Conservation (phyloP, 116 monocot genomes). For the Posidonia oceanica region DNA sequence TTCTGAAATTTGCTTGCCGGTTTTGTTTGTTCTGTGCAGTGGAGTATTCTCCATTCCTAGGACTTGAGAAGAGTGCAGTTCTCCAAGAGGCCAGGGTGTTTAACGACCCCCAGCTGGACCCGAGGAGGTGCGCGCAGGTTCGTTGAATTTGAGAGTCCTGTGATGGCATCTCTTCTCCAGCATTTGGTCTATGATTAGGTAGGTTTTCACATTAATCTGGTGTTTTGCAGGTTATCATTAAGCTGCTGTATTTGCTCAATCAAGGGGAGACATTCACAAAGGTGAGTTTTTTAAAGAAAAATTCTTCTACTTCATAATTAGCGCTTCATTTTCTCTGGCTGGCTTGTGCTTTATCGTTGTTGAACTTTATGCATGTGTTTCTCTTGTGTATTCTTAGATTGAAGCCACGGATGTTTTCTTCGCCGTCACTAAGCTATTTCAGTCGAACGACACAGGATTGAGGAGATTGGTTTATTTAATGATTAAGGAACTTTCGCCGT, state of each 20-base stretch:
- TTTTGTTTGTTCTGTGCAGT: slow-evolving; percentile 8
- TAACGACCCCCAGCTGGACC: slow-evolving; percentile 90
- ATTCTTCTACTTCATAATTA: neutral
- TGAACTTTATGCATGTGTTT: neutral
- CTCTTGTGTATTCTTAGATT: slow-evolving; percentile 23
- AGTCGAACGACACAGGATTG: slow-evolving; percentile 84
- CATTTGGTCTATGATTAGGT: neutral
- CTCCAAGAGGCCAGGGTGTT: slow-evolving; percentile 97
- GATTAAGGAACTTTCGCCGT: slow-evolving; percentile 97
- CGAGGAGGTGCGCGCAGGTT: slow-evolving; percentile 91
- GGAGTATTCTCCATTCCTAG: slow-evolving; percentile 88
- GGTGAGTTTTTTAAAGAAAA: slow-evolving; percentile 23
- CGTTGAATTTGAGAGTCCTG: neutral
- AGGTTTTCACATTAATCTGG: neutral
- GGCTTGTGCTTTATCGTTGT: neutral
- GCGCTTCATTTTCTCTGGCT: neutral
- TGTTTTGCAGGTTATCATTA: slow-evolving; percentile 71
- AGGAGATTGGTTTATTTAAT: slow-evolving; percentile 98
- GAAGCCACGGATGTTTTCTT: slow-evolving; percentile 98
- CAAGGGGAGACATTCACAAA: slow-evolving; percentile 96
- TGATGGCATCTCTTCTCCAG: neutral
- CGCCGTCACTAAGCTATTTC: slow-evolving; percentile 96
- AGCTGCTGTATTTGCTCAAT: slow-evolving; percentile 82
- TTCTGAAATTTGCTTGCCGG: neutral
- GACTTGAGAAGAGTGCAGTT: slow-evolving; percentile 90